Conservation (phyloP, 495 filamentous ascomycete species). For the Achaetomiella virescens region DNA sequence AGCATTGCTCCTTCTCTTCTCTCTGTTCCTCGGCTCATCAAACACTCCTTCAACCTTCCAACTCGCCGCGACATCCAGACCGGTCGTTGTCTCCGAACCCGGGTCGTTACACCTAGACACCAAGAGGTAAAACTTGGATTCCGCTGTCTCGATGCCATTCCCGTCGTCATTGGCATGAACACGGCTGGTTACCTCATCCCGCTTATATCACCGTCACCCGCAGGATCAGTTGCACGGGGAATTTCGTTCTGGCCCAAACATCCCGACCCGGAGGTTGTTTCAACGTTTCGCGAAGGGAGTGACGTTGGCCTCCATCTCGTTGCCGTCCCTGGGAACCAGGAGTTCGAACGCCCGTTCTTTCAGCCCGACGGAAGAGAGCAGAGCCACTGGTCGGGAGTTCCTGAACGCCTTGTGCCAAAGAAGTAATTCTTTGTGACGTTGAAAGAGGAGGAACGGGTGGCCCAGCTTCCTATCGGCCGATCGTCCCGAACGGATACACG, state of each 20-base stretch:
- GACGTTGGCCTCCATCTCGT: not conserved
- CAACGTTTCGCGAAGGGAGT: not conserved
- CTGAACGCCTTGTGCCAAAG: not conserved
- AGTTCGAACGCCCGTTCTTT: not conserved
- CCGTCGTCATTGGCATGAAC: constrained; percentile 17
- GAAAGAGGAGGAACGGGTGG: not conserved
- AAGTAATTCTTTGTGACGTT: not conserved
- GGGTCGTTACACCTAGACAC: not conserved
- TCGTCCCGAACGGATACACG: not conserved
- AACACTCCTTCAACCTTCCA: not conserved
- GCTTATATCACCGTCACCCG: constrained; percentile 14
- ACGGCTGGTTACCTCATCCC: constrained; percentile 23
- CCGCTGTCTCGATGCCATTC: constrained; percentile 6
- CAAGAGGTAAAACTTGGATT: constrained; percentile 9
- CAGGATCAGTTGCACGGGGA: constrained; percentile 1
- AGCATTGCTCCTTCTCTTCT: no score
- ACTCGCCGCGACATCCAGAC: not conserved
- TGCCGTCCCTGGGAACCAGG: not conserved
- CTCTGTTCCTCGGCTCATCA: not conserved
- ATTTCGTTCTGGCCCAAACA: not conserved
- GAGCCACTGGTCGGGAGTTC: not conserved
- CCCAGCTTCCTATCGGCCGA: not conserved
- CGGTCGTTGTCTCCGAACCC: not conserved
- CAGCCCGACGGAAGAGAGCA: not conserved
- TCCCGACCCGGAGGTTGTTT: not conserved